Evolutionary conservation across 805 yeast species (phyloP).

Genomic region (Saccharomycopsis sp.): DNA sequence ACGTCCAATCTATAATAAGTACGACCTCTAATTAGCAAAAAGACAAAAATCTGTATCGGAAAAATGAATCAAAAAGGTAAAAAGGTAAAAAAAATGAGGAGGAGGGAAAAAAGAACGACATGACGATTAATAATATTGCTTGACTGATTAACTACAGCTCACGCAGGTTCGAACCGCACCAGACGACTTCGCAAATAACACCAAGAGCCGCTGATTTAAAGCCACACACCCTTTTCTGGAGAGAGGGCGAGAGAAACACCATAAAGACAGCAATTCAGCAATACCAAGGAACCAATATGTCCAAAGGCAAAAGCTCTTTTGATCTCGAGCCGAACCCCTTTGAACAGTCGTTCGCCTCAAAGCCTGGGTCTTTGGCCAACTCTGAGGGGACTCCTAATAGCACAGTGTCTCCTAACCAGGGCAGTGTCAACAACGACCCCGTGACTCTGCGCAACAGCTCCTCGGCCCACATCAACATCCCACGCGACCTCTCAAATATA

Average conservation of each 20-base stretch:
- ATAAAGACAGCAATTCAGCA: neutral
- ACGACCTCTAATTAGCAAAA: too few relatives aligned
- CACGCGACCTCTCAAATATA: neutral
- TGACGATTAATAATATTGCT: neutral
- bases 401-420: conserved; percentile 9
- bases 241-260: neutral
- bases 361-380: conserved; percentile 29
- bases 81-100: neutral
- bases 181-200: too few relatives aligned
- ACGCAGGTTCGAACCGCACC: neutral
- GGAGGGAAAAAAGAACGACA: neutral
- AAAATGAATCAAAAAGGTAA: neutral
- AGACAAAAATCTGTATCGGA: too few relatives aligned
- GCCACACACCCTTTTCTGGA: neutral
- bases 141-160: too few relatives aligned
- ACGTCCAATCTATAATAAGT: too few relatives aligned
- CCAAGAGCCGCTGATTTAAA: neutral
- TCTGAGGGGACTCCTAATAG: conserved; percentile 15
- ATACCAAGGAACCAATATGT: neutral
- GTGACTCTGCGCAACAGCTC: neutral
- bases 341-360: conserved; percentile 86
- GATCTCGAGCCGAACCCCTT: conserved; percentile 93
- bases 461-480: neutral
- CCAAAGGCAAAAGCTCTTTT: conserved; percentile 34
- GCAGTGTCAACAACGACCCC: conserved; percentile 11